Evolutionary conservation across 495 filamentous ascomycete genomes (phyloP), one percentile per base, ranked within the genome.

Genomic region (Aspergillus hancockii): DNA sequence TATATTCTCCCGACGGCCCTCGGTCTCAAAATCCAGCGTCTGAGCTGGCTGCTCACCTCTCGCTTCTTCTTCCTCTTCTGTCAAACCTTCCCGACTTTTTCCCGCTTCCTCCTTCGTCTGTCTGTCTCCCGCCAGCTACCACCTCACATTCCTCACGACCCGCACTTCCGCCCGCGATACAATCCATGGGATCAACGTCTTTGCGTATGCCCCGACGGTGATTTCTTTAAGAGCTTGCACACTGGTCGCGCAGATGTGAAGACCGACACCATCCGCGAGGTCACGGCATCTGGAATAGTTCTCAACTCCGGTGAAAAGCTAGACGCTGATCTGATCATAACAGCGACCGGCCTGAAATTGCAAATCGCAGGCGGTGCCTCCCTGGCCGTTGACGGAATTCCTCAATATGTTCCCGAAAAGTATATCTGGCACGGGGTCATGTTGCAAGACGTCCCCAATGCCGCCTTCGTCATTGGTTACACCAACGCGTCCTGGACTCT

Each of bases 161-260:
- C 84, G 2, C 85, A 92, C 65, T 94, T 93, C 77, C 81, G 80
- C 25, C 90, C 90, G 0, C 60, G 63, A 14, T 94, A 94, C 64
- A 80, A 82, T 49, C 87, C 87, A 7, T 92, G 88, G 79, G 81
- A 91, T 22, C 89, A 94, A 67, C 84, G 90, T 0, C 70, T 93
- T 0, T 91, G 90, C 62, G 70, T 90, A 43, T 83, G 80, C 19
- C 90, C 90, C 0, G 83, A 88, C 62, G 87, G 81, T 0, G 90
- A 93, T 69, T 91, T 92, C 71, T 93, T 84, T 78, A 65, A 79
- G 30, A 71, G 81, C 5, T 73, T 94, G 4, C 80, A 79, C 25
- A 67, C 65, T 0, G 83, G 84, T 21, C 84, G 85, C 55, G 80
- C 81, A 2, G 74, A 80, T 43, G 74, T 93, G n/a, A 81, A 83